Base-by-base conservation (phyloP, 202 grass and related monocot species). In the Sporobolus alterniflorus region DNA sequence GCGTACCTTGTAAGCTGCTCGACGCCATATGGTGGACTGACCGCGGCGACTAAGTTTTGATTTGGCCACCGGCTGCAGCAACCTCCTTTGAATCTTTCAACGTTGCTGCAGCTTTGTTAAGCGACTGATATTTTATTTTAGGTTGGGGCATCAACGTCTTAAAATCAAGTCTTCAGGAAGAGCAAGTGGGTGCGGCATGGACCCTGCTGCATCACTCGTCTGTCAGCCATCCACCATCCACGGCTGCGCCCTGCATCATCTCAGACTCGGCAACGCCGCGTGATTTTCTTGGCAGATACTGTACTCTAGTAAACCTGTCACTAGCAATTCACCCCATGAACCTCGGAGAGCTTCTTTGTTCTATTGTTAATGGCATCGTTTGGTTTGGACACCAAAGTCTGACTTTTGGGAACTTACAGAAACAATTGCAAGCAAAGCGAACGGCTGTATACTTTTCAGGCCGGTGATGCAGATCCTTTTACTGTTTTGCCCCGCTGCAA, bases 21-120 rank as follows among this genome's bases (percentile, higher is more conserved):
- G 24, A 17, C 28, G 28, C 31, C 60, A 5, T 39, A 7, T 51
- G 36, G 84, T 49, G 56, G 77, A 75, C 77, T 68, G 21, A 41
- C 77, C 61, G n/a, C 48, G 41, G n/a, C 36, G 36, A 57, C 49
- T 16, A 75, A 48, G 21, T 26, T 39, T 50, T 49, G 51, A 50
- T 70, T 32, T 50, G 64, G 64, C 82, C 73, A 28, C 8, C 55
- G 4, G 65, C 11, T 11, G 33, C 21, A 76, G 9, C 63, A 7
- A 70, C 62, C n/a, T n/a, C 51, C 82, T 50, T 77, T 77, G 82
- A 84, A 84, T 31, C 40, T 10, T 66, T 47, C 34, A 68, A 20
- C n/a, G 16, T 32, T 3, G 0, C 30, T 64, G 11, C 28, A 52
- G 8, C 14, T 18, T 41, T 20, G 17, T 39, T 25, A 42, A 18